Percentiles rank a stretch among this genome's conserved stretches.
phyloP scores from a whole-genome alignment of 345 rosid species.

The Triadica sebifera region DNA sequence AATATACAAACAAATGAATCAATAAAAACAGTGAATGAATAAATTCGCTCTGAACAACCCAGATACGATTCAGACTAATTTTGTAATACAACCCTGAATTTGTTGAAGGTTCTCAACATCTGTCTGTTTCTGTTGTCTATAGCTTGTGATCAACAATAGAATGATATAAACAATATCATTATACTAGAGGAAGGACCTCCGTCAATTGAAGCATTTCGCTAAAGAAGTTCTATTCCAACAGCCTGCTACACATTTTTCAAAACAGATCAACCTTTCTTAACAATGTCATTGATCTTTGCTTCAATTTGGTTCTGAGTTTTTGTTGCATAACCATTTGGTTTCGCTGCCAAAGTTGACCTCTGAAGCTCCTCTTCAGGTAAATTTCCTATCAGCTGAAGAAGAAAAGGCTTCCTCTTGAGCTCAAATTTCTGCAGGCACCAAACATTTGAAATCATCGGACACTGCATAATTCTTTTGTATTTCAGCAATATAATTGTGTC shows the following conservation, averaged over 20 bases:
- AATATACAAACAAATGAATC: background rate
- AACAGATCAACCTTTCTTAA: constrained; percentile 83
- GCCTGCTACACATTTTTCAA: constrained; percentile 46
- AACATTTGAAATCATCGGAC: constrained; percentile 1
- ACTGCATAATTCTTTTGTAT: background rate
- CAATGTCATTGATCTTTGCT: constrained; percentile 59
- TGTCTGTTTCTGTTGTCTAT: background rate
- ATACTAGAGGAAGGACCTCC: background rate
- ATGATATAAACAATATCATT: background rate
- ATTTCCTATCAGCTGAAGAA: constrained; percentile 82
- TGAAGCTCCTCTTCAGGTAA: constrained; percentile 76
- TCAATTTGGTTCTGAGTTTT: constrained; percentile 61
- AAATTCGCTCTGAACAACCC: background rate
- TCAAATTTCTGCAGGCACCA: constrained; percentile 70
- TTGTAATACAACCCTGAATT: background rate
- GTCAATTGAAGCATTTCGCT: background rate
- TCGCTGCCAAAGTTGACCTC: constrained; percentile 67
- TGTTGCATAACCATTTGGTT: constrained; percentile 74
- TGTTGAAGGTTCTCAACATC: background rate
- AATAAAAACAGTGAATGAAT: background rate
- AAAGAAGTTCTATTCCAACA: background rate
- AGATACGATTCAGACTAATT: background rate
- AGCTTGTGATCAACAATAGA: background rate
- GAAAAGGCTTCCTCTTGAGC: constrained; percentile 75
- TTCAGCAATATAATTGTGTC: too few relatives aligned